Conservation (phyloP, 495 filamentous ascomycete genomes). For the Neurospora discreta region DNA sequence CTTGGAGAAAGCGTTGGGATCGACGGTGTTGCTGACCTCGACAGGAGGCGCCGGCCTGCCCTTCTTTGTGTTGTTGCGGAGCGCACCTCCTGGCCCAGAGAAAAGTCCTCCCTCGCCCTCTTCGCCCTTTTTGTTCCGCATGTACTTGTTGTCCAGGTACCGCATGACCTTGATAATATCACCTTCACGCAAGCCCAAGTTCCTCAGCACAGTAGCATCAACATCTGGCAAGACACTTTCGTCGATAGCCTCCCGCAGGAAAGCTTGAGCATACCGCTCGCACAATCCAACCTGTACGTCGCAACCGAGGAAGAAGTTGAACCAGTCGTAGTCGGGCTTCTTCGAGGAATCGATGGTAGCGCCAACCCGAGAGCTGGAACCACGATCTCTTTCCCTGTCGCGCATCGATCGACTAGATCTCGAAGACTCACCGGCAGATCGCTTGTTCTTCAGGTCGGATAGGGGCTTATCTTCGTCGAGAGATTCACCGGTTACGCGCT, state of each 20-base stretch:
- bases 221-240: slow-evolving; percentile 84
- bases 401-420: slow-evolving; percentile 2
- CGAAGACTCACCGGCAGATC: slow-evolving; percentile 12
- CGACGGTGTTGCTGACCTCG: slow-evolving; percentile 74
- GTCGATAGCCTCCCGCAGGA: slow-evolving; percentile 86
- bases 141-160: slow-evolving; percentile 70
- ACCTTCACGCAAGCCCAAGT: slow-evolving; percentile 83
- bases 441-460: slow-evolving; percentile 55
- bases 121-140: slow-evolving; percentile 55
- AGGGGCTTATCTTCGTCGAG: slow-evolving; percentile 95
- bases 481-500: slow-evolving; percentile 72
- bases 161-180: slow-evolving; percentile 95
- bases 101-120: slow-evolving; percentile 70
- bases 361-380: slow-evolving; percentile 23
- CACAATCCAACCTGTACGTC: slow-evolving; percentile 86
- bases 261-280: slow-evolving; percentile 84
- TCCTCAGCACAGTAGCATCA: slow-evolving; percentile 66
- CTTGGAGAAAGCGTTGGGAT: slow-evolving; percentile 69
- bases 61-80: slow-evolving; percentile 93
- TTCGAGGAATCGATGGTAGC: slow-evolving; percentile 43
- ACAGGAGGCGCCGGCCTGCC: slow-evolving; percentile 76
- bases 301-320: slow-evolving; percentile 90
- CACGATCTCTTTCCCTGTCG: not conserved
- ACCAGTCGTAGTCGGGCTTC: slow-evolving; percentile 88
- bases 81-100: slow-evolving; percentile 74